These are phyloP conservation scores for Hanseniaspora valbyensis DNA, from an alignment of 805 yeast species.

Conservation along the genomic window DNA sequence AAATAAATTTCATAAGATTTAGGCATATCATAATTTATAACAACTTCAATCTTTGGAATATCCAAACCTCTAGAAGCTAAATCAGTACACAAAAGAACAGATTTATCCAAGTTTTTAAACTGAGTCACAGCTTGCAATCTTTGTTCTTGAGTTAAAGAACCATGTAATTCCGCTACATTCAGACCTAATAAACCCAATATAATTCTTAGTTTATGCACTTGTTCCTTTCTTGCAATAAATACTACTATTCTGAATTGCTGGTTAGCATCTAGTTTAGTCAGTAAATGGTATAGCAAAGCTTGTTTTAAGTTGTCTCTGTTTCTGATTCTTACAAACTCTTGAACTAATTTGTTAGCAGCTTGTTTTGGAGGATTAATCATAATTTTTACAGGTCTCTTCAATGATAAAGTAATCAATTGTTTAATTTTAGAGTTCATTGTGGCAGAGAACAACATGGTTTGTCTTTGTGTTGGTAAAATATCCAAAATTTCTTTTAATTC, in stretches of 20 bases:
- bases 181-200: constrained; percentile 62
- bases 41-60: constrained; percentile 94
- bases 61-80: constrained; percentile 98
- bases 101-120: constrained; percentile 72
- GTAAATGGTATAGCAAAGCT: constrained; percentile 62
- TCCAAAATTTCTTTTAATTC: constrained; percentile 85
- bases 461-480: constrained; percentile 81
- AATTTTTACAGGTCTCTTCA: constrained; percentile 81
- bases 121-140: constrained; percentile 74
- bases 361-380: constrained; percentile 96
- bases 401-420: constrained; percentile 73
- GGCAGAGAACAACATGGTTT: constrained; percentile 89
- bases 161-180: constrained; percentile 71
- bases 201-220: constrained; percentile 77
- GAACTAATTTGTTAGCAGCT: constrained; percentile 79
- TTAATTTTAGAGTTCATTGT: constrained; percentile 94
- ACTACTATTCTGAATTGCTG: constrained; percentile 69
- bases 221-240: constrained; percentile 83
- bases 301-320: constrained; percentile 78
- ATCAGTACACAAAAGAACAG: constrained; percentile 90
- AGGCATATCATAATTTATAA: constrained; percentile 93
- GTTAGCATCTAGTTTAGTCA: constrained; percentile 53
- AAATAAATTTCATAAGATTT: constrained; percentile 79
- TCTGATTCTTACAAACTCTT: constrained; percentile 90
- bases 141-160: constrained; percentile 82